phyloP scores from a whole-genome alignment of 768 basidiomycete species.

The Clitopilus hobsonii region DNA sequence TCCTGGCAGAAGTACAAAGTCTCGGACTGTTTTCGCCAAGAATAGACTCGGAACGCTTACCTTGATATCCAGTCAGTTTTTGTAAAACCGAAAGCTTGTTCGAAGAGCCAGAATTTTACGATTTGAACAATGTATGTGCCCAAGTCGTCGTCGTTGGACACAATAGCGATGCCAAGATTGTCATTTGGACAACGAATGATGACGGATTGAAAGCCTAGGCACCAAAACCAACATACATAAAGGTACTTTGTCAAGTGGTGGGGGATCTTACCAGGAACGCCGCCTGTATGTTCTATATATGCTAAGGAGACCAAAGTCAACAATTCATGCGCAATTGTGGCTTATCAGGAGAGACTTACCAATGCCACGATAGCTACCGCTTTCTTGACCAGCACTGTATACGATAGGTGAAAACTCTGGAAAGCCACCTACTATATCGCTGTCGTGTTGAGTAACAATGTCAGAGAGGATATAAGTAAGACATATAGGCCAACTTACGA shows the following conservation, averaged over 20 bases:
- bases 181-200: slow-evolving; percentile 14
- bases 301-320: no score
- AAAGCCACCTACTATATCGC: no score
- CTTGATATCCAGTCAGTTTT: slow-evolving; percentile 16
- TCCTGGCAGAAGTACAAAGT: no score
- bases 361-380: slow-evolving; percentile 14
- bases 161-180: slow-evolving; percentile 15
- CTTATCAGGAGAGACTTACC: no score
- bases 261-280: slow-evolving; percentile 6
- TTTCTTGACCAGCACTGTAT: slow-evolving; percentile 18
- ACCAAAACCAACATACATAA: background rate
- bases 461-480: background rate
- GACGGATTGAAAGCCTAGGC: slow-evolving; percentile 11
- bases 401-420: slow-evolving; percentile 17
- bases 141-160: slow-evolving; percentile 16
- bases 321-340: no score
- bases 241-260: background rate
- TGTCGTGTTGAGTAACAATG: no score
- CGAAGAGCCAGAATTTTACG: slow-evolving; percentile 16
- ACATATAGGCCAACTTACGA: slow-evolving; percentile 10
- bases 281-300: slow-evolving; percentile 10
- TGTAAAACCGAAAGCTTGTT: slow-evolving; percentile 15
- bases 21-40: no score
- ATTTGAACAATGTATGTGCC: slow-evolving; percentile 9
- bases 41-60: no score